These are phyloP conservation scores for Sporisorium iseilematis-ciliati DNA, from an alignment of 1,284 basidiomycete species.

Conservation along the genomic window DNA sequence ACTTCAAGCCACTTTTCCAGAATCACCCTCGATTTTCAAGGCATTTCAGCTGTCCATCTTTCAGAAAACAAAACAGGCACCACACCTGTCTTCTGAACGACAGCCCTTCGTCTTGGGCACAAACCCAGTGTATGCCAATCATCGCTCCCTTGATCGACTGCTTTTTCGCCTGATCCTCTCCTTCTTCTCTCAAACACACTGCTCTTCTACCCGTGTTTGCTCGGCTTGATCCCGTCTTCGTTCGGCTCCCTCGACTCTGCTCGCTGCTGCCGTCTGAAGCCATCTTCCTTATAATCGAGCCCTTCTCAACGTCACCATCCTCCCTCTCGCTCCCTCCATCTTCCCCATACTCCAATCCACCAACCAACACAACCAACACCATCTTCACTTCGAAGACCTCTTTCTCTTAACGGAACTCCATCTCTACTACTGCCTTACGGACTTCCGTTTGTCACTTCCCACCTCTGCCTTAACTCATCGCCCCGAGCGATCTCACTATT, in stretches of 20 bases:
- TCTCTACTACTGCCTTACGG: slow-evolving; percentile 6
- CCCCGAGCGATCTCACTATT: slow-evolving; percentile 35
- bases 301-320: not conserved
- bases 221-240: slow-evolving; percentile 1
- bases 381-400: slow-evolving; percentile 21
- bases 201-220: not conserved
- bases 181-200: slow-evolving; percentile 2
- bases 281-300: slow-evolving; percentile 22
- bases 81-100: not conserved
- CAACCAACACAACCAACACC: slow-evolving; percentile 17
- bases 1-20: not conserved
- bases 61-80: not conserved
- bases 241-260: not conserved
- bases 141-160: slow-evolving; percentile 2
- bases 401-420: slow-evolving; percentile 21
- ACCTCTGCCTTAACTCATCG: slow-evolving; percentile 21
- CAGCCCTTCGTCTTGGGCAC: not conserved
- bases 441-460: slow-evolving; percentile 25
- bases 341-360: not conserved
- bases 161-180: slow-evolving; percentile 3
- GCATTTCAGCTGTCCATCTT: slow-evolving; percentile 11
- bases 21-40: slow-evolving; percentile 19
- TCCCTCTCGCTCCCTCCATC: slow-evolving; percentile 2
- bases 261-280: slow-evolving; percentile 21
- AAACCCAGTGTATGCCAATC: slow-evolving; percentile 4